Percentiles rank a stretch among this genome's conserved stretches.
Evolutionary conservation across 148 eudicot genomes (phyloP).

Genomic region (Chenopodium suecicum): DNA sequence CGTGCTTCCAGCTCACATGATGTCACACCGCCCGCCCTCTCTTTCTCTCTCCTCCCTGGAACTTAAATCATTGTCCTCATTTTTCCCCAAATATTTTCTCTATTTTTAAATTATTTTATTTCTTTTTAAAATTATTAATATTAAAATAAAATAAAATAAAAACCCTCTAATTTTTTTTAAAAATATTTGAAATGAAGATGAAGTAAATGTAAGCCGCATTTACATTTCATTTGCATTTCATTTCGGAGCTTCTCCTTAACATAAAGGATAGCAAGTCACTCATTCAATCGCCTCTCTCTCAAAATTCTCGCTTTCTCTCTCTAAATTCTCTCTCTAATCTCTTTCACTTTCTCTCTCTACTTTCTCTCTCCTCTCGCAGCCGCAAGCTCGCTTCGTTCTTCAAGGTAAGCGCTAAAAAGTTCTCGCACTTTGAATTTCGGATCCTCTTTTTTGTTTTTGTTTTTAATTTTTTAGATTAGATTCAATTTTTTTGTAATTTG

Average conservation of each 20-base stretch:
- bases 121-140: too few species aligned
- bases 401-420: conserved; percentile 13
- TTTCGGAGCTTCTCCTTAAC: conserved; percentile 3
- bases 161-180: not conserved
- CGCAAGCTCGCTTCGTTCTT: conserved; percentile 9
- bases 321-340: not conserved
- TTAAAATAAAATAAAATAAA: not conserved
- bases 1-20: conserved; percentile 35
- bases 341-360: conserved; percentile 11
- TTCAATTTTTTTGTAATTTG: not conserved
- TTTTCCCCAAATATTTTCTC: conserved; percentile 4
- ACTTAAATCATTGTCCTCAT: conserved; percentile 28
- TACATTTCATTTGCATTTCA: conserved; percentile 30
- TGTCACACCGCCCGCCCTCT: conserved; percentile 25
- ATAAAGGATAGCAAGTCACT: conserved; percentile 26
- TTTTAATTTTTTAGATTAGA: not conserved
- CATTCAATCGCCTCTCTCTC: conserved; percentile 21
- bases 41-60: conserved; percentile 24
- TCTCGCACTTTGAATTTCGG: not conserved
- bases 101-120: not conserved
- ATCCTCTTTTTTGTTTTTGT: not conserved
- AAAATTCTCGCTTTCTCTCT: not conserved
- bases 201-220: not conserved
- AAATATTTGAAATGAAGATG: conserved; percentile 1
- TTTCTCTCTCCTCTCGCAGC: conserved; percentile 33